Conservation (phyloP, 768 basidiomycete genomes). For the Mycena galericulata region DNA sequence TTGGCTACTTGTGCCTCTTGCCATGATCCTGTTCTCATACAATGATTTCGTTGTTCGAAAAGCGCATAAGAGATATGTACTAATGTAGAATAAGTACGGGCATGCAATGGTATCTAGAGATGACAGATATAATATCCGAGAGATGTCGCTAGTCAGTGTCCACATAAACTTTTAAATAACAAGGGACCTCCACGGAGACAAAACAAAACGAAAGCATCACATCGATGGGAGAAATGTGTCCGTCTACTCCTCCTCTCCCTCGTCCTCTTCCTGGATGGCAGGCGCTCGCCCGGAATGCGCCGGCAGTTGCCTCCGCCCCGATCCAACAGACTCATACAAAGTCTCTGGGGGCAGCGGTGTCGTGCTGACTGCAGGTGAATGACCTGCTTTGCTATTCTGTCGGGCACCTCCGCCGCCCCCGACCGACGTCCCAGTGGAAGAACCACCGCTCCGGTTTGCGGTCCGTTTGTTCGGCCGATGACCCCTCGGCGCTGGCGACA, state of each 20-base stretch:
- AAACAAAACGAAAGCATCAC: neutral
- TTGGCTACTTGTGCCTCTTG: too few relatives aligned
- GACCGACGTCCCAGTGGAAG: conserved; percentile 32
- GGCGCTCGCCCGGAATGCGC: conserved; percentile 58
- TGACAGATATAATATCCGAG: conserved; percentile 32
- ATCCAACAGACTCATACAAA: conserved; percentile 59
- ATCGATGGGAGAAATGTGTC: conserved; percentile 10
- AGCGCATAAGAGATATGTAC: conserved; percentile 3
- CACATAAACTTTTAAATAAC: conserved; percentile 21
- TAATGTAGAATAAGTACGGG: conserved; percentile 22
- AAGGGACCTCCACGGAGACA: conserved; percentile 5
- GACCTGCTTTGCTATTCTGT: conserved; percentile 60
- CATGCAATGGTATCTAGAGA: conserved; percentile 30
- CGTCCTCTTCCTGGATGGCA: conserved; percentile 88
- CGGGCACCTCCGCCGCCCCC: conserved; percentile 38
- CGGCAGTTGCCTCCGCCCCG: conserved; percentile 78
- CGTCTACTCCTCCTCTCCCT: conserved; percentile 80
- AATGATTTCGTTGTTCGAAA: neutral
- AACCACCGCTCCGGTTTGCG: conserved; percentile 42
- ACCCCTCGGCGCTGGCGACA: conserved; percentile 66
- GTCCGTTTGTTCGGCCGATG: conserved; percentile 53
- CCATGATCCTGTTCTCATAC: too few relatives aligned
- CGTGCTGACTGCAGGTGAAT: conserved; percentile 69
- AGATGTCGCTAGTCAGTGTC: conserved; percentile 22
- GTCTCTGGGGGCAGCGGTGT: conserved; percentile 72